A percentile compares a stretch with the other conserved stretches of the same genome.
Conservation (phyloP, 1,139 yeast genomes). For the Candida smagusa region DNA sequence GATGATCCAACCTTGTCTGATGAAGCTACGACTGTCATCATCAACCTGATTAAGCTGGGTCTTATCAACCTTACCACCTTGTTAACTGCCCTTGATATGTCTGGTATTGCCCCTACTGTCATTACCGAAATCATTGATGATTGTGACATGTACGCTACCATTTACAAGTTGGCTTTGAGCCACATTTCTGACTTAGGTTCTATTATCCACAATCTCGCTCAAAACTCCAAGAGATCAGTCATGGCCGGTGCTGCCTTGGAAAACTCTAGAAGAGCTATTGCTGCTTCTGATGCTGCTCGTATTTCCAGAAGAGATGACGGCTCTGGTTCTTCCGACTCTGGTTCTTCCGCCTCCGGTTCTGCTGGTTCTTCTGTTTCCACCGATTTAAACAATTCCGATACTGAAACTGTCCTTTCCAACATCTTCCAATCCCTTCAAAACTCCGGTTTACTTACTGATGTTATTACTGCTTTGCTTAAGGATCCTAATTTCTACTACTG, state of each 20-base stretch:
- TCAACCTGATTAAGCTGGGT: constrained; percentile 32
- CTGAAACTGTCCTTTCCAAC: constrained; percentile 24
- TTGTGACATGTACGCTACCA: constrained; percentile 41
- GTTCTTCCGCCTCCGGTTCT: constrained; percentile 9
- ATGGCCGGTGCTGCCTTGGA: too few relatives aligned
- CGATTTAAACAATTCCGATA: too few relatives aligned
- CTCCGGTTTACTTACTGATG: constrained; percentile 44
- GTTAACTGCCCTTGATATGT: constrained; percentile 40
- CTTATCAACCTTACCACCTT: constrained; percentile 34
- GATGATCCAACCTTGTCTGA: constrained; percentile 31
- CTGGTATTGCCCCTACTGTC: constrained; percentile 42
- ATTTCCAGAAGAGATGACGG: too few relatives aligned
- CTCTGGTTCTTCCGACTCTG: constrained; percentile 3
- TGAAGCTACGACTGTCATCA: constrained; percentile 28
- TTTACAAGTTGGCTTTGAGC: constrained; percentile 34
- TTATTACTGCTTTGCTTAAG: constrained; percentile 38
- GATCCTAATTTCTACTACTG: constrained; percentile 38
- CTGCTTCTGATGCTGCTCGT: too few relatives aligned
- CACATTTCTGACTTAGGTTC: constrained; percentile 31
- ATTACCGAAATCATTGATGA: constrained; percentile 36
- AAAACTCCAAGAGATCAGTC: not conserved
- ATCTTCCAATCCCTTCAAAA: constrained; percentile 46
- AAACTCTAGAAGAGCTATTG: too few relatives aligned
- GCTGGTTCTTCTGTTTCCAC: not conserved
- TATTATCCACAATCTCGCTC: constrained; percentile 23